Evolutionary conservation across 1,284 basidiomycete species (phyloP), one percentile per base, ranked within the genome.

Genomic region (Meira miltonrushii): DNA sequence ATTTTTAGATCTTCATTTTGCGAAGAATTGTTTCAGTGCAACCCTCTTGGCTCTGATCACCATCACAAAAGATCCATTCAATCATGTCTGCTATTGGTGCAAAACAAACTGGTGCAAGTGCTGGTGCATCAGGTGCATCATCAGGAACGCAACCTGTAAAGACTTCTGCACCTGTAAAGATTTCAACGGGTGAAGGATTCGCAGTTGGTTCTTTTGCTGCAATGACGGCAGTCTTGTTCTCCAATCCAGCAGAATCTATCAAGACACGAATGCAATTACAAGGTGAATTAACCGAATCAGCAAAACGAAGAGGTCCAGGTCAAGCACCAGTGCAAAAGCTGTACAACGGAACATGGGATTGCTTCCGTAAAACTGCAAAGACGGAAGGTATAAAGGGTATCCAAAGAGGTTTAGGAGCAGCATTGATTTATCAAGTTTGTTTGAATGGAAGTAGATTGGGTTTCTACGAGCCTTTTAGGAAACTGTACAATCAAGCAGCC

Each of bases 361-460:
- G 90, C 17, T 82, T 95, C 59, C 80, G 81, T 37, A 96, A 97
- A 81, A 96, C 93, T 17, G 93, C 87, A 86, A 84, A 80, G 75
- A 86, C 92, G 74, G 94, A 98, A 79, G 94, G 94, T 11, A 81
- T 97, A 55, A 83, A 86, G 52, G 94, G 94, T 39, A 79, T 96
- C 33, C 94, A 98, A 79, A 83, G 94, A 78, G 94, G 94, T 64
- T 83, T 98, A 49, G 82, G 86, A 63, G 87, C 92, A 58, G 94
- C 93, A 52, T 70, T 71, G 55, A 62, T 72, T 25, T 77, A 77
- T 57, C 74, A 95, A 88, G 87, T 94, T 55, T 83, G 95, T 55
- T 81, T 98, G 62, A 98, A 98, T 74, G 95, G 94, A 10, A 95
- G 90, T 38, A 86, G 95, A 64, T 82, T 98, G 61, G 94, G 92